Percentiles rank a stretch among this genome's conserved stretches.
These are phyloP conservation scores for Cladochytrium replicatum DNA, from an alignment of 192 early-diverging fungal species.

Conservation along the genomic window DNA sequence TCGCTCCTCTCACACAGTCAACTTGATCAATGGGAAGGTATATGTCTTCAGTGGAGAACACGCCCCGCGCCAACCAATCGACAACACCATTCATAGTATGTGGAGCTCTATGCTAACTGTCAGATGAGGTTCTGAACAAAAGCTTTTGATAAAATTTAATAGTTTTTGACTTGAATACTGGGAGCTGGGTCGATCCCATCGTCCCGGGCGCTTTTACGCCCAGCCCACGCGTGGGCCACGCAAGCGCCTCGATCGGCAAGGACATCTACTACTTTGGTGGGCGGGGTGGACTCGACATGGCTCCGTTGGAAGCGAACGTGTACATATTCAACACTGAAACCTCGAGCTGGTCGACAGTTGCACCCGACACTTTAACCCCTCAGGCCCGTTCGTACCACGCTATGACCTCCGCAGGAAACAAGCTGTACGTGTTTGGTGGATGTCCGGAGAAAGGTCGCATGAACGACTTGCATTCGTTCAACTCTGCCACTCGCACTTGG, in stretches of 20 bases:
- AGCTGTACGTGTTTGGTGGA: conserved; percentile 3
- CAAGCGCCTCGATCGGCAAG: conserved; percentile 1
- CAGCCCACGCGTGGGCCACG: conserved; percentile 6
- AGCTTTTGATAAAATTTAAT: too few species aligned
- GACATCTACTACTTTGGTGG: conserved; percentile 1
- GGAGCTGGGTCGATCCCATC: too few species aligned
- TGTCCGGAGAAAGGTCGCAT: conserved; percentile 2
- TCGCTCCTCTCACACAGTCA: too few species aligned
- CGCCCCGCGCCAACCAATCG: too few species aligned
- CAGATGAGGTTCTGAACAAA: too few species aligned
- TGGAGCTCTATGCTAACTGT: too few species aligned
- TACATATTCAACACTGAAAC: conserved; percentile 1
- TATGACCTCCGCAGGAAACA: background rate
- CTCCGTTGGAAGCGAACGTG: background rate
- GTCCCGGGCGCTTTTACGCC: too few species aligned
- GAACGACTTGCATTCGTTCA: background rate
- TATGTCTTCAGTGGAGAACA: too few species aligned
- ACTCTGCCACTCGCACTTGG: background rate
- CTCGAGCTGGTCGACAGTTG: background rate
- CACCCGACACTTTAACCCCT: background rate
- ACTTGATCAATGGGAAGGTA: too few species aligned
- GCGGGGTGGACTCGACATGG: conserved; percentile 4
- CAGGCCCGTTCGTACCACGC: conserved; percentile 1
- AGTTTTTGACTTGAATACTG: too few species aligned
- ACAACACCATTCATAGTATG: too few species aligned